A percentile compares a stretch with the other conserved stretches of the same genome.
phyloP scores from a whole-genome alignment of 768 basidiomycete species.

The Rubroboletus satanas region DNA sequence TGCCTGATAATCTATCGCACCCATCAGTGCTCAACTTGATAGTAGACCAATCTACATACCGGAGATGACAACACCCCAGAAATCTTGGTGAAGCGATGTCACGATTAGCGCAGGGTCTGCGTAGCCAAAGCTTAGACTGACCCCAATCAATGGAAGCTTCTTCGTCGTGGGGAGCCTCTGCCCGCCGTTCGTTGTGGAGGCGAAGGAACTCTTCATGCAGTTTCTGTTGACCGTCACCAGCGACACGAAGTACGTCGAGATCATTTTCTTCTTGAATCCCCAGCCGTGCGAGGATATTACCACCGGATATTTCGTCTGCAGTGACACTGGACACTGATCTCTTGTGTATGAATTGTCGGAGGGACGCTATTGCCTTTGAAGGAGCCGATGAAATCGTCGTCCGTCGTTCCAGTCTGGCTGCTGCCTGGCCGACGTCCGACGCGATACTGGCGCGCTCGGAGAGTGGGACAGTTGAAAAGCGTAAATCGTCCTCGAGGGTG shows the following conservation, averaged over 20 bases:
- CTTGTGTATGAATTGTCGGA: constrained; percentile 45
- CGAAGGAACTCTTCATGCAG: constrained; percentile 75
- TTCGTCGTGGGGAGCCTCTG: constrained; percentile 35
- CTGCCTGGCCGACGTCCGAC: constrained; percentile 24
- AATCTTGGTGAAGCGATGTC: constrained; percentile 47
- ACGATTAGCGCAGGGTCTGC: constrained; percentile 2
- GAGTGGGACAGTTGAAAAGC: constrained; percentile 51
- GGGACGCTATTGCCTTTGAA: constrained; percentile 16
- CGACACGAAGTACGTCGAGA: constrained; percentile 39
- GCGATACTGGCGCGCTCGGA: constrained; percentile 34
- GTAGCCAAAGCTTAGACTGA: constrained; percentile 30
- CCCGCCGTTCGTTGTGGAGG: constrained; percentile 53
- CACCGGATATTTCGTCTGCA: constrained; percentile 38
- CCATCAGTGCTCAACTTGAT: constrained; percentile 4
- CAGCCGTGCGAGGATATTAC: constrained; percentile 50
- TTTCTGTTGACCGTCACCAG: constrained; percentile 63
- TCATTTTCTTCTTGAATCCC: constrained; percentile 47
- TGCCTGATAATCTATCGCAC: constrained; percentile 69
- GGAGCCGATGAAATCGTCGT: constrained; percentile 29
- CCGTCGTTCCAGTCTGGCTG: constrained; percentile 24
- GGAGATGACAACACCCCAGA: constrained; percentile 94
- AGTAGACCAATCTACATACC: constrained; percentile 40
- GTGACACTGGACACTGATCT: constrained; percentile 61
- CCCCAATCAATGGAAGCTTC: constrained; percentile 72
- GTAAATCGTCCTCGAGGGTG: constrained; percentile 40